These are phyloP conservation scores for Colletotrichum destructivum DNA, from an alignment of 2,329 filamentous ascomycete species.

Conservation along the genomic window DNA sequence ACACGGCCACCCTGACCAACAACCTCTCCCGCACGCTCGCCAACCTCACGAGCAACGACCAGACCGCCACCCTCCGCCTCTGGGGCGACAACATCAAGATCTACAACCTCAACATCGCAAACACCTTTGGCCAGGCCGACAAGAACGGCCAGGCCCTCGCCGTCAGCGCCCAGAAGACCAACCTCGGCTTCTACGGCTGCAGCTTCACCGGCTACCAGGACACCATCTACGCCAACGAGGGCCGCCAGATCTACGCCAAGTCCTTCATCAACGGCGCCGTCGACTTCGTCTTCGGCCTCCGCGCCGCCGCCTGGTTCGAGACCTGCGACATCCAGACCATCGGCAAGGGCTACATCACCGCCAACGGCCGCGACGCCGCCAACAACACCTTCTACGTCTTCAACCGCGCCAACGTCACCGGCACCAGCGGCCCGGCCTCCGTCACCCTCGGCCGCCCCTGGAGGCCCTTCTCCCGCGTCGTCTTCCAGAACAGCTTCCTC, in stretches of 20 bases:
- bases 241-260: conserved; percentile 68
- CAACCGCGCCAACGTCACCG: conserved; percentile 63
- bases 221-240: conserved; percentile 65
- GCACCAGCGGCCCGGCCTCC: conserved; percentile 49
- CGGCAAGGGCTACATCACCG: conserved; percentile 62
- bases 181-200: conserved; percentile 61
- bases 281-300: conserved; percentile 73
- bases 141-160: conserved; percentile 67
- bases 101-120: conserved; percentile 56
- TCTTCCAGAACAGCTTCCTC: conserved; percentile 64
- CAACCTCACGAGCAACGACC: conserved; percentile 61
- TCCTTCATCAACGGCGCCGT: conserved; percentile 69
- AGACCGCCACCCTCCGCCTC: conserved; percentile 57
- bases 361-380: conserved; percentile 59
- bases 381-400: conserved; percentile 58
- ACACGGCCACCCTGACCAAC: conserved; percentile 62
- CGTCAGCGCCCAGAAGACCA: conserved; percentile 63
- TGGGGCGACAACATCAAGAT: conserved; percentile 72
- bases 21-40: conserved; percentile 51
- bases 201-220: conserved; percentile 70
- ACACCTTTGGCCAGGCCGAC: conserved; percentile 64
- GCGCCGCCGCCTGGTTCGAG: conserved; percentile 68
- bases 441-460: conserved; percentile 69
- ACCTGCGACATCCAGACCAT: conserved; percentile 64
- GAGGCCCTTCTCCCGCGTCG: conserved; percentile 64